phyloP scores from a whole-genome alignment of 352 stramenopile species.

The Pythium pyrilobum region DNA sequence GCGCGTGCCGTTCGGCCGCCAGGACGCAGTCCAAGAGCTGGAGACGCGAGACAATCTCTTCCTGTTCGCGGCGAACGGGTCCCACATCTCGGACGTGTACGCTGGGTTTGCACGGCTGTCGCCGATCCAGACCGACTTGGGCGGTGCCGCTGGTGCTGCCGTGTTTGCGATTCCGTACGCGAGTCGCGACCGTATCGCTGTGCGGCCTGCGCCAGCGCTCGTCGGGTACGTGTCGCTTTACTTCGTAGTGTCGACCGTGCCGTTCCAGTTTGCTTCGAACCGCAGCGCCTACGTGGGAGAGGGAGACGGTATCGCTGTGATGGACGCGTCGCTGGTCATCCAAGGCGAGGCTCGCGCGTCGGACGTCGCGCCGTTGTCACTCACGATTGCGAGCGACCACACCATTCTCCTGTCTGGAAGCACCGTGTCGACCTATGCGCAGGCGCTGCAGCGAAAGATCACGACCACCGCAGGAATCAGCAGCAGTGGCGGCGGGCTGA shows the following conservation, averaged over 20 bases:
- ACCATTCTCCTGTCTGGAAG: not conserved
- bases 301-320: constrained; percentile 31
- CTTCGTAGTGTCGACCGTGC: constrained; percentile 35
- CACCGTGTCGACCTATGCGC: not conserved
- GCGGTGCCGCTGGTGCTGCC: constrained; percentile 2
- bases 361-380: constrained; percentile 1
- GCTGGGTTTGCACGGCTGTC: constrained; percentile 21
- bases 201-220: constrained; percentile 25
- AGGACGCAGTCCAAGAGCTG: constrained; percentile 29
- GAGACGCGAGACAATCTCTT: constrained; percentile 30
- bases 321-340: constrained; percentile 32
- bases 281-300: constrained; percentile 24
- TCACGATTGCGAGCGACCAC: not conserved
- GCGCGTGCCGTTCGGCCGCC: constrained; percentile 31
- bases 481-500: constrained; percentile 7
- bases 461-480: not conserved
- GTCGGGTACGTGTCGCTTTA: constrained; percentile 35
- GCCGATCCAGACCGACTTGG: constrained; percentile 14
- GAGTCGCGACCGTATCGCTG: constrained; percentile 19
- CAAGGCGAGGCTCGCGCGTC: constrained; percentile 18
- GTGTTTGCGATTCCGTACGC: constrained; percentile 36
- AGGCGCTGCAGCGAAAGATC: not conserved
- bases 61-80: constrained; percentile 32
- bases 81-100: constrained; percentile 32
- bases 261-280: constrained; percentile 31